Evolutionary conservation across 1,284 basidiomycete genomes (phyloP), one percentile per base, ranked within the genome.

Genomic region (Austroboletus niveus): DNA sequence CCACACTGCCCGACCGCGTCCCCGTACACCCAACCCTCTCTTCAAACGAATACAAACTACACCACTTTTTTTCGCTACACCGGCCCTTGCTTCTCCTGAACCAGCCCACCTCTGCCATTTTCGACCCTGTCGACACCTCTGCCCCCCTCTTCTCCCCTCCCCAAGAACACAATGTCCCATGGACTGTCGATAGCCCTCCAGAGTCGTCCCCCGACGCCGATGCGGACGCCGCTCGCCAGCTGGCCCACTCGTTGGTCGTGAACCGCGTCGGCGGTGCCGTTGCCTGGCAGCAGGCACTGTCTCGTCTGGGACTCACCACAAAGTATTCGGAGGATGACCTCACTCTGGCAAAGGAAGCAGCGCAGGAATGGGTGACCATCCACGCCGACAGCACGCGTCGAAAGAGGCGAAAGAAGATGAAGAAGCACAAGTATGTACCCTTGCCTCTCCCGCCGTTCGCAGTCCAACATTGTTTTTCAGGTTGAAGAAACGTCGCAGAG

Each of bases 341-440:
- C 17, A 69, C 71, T 32, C 69, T 77, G 64, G 74, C 75, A 53
- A 73, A 76, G 52, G 72, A 79, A 59, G 75, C 78, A 56, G 76
- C 82, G 40, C 77, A 74, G 61, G 80, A 84, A 45, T 81, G 75
- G 76, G 75, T 80, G 55, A 76, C 80, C 38, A 78, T 89, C 31
- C 70, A 80, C 65, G 75, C 89, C 73, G 89, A 92, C 61, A 92
- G 89, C 60, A 82, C 80, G 27, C 87, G 85, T 75, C 81, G 89
- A 69, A 92, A 92, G 77, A 78, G 82, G 60, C 76, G 82, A 75
- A 89, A 83, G 80, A 92, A 91, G 81, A 92, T 92, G 87, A 89
- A 87, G 80, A 92, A 91, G 72, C 90, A 92, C 66, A 92, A 92
- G 89, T 90, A 66, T 70, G 86, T 76, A n/a, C 15, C 14, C 35